Percentiles rank a stretch among this genome's conserved stretches.
phyloP scores from a whole-genome alignment of 1,284 basidiomycete genomes.

The Porogramme epimiltina region DNA sequence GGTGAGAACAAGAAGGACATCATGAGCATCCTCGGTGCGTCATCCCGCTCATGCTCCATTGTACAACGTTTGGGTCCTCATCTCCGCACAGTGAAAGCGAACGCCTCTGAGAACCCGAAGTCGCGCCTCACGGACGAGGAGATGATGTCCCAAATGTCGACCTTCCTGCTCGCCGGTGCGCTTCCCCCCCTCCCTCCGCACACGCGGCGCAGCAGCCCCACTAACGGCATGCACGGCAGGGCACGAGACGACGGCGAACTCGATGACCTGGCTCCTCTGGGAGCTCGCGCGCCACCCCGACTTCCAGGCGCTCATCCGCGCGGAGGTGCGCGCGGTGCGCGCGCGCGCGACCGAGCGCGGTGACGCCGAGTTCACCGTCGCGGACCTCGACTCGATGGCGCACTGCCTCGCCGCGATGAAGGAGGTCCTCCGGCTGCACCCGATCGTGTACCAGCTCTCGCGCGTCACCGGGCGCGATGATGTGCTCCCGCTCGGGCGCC shows the following conservation, averaged over 20 bases:
- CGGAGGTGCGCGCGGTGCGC: constrained; percentile 40
- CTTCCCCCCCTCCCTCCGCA: not conserved
- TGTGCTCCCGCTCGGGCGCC: constrained; percentile 34
- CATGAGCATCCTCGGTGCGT: constrained; percentile 43
- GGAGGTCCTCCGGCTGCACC: constrained; percentile 35
- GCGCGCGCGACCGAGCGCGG: constrained; percentile 39
- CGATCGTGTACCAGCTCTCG: constrained; percentile 27
- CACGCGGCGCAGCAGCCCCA: too few relatives aligned
- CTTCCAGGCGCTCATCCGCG: constrained; percentile 41
- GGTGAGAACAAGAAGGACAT: constrained; percentile 34
- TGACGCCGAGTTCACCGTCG: constrained; percentile 39
- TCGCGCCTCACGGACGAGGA: constrained; percentile 49
- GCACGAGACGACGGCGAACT: constrained; percentile 53
- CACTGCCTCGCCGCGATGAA: constrained; percentile 54
- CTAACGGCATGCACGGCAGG: too few relatives aligned
- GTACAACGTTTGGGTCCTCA: too few relatives aligned
- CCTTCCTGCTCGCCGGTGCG: constrained; percentile 30
- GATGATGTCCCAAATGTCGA: constrained; percentile 52
- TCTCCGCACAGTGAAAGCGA: constrained; percentile 61
- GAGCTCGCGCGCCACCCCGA: constrained; percentile 43
- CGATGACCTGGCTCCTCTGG: constrained; percentile 41
- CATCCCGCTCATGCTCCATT: too few relatives aligned
- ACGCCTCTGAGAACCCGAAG: constrained; percentile 46
- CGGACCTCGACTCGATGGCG: constrained; percentile 55
- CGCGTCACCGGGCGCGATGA: constrained; percentile 32